phyloP scores from a whole-genome alignment of 2,329 filamentous ascomycete species.

The Aquanectria penicillioides region DNA sequence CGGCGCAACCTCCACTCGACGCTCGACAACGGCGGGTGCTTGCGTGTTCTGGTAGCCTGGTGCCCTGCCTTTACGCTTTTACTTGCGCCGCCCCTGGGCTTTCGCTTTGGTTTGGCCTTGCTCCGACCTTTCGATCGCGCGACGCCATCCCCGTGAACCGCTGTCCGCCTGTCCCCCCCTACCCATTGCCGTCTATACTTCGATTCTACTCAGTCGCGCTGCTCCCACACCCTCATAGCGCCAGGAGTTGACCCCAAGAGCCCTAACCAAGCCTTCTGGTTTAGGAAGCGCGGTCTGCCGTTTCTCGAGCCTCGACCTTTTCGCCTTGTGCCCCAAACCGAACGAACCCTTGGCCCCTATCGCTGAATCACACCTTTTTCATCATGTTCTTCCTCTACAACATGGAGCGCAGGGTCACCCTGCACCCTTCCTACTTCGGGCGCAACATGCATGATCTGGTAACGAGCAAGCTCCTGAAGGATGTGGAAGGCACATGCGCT shows the following conservation, averaged over 20 bases:
- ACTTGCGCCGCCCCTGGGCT: conserved; percentile 18
- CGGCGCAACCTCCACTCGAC: conserved; percentile 29
- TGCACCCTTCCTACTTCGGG: conserved; percentile 97
- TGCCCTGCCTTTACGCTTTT: conserved; percentile 11
- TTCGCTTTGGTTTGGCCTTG: conserved; percentile 12
- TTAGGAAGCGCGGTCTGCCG: too few species aligned
- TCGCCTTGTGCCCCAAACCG: conserved; percentile 9
- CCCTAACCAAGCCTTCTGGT: too few species aligned
- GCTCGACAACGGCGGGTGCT: conserved; percentile 27
- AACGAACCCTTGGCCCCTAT: background rate
- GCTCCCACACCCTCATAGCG: background rate
- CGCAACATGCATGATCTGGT: conserved; percentile 93
- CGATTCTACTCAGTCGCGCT: background rate
- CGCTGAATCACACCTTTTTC: conserved; percentile 20
- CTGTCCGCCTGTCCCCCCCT: conserved; percentile 11
- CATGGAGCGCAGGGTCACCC: conserved; percentile 91
- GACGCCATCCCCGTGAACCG: conserved; percentile 12
- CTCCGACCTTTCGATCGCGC: conserved; percentile 8
- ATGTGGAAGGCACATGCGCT: conserved; percentile 94
- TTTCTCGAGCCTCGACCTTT: too few species aligned
- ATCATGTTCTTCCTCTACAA: conserved; percentile 98
- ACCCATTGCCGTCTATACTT: background rate
- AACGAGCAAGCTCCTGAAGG: conserved; percentile 86
- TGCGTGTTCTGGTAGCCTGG: conserved; percentile 16
- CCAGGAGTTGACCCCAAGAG: too few species aligned